Evolutionary conservation across 441 rosid genomes (phyloP).

Genomic region (Populus hybrid): DNA sequence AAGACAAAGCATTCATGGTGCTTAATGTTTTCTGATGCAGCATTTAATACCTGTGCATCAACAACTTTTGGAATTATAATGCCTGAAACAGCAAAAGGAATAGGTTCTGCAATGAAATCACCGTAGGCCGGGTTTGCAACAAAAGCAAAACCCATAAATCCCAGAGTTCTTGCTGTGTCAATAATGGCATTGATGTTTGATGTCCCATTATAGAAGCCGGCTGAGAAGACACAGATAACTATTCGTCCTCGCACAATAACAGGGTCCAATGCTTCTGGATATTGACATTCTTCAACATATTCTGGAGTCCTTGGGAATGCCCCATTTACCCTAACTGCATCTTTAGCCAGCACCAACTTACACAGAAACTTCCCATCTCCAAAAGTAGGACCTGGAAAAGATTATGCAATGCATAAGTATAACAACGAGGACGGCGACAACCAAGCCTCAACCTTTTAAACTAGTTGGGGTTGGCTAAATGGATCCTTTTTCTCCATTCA

Average conservation of each 20-base stretch:
- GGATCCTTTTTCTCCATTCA: background rate
- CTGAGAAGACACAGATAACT: slow-evolving; percentile 87
- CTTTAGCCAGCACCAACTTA: slow-evolving; percentile 68
- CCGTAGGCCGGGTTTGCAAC: slow-evolving; percentile 65
- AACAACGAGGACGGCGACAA: background rate
- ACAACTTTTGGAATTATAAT: slow-evolving; percentile 65
- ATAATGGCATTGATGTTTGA: slow-evolving; percentile 60
- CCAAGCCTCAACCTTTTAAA: background rate
- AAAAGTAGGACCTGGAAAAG: slow-evolving; percentile 53
- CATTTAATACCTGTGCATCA: slow-evolving; percentile 53
- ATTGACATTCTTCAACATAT: slow-evolving; percentile 80
- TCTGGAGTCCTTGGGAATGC: slow-evolving; percentile 45
- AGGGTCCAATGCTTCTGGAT: slow-evolving; percentile 47
- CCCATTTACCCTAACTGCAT: slow-evolving; percentile 46
- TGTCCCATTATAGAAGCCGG: slow-evolving; percentile 68
- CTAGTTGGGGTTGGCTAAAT: background rate
- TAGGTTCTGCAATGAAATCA: slow-evolving; percentile 72
- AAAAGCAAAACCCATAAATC: slow-evolving; percentile 64
- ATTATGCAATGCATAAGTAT: background rate
- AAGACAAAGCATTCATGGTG: background rate
- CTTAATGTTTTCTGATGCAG: background rate
- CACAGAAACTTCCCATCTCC: slow-evolving; percentile 45
- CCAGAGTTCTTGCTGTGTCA: slow-evolving; percentile 53
- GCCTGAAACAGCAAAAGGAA: slow-evolving; percentile 71
- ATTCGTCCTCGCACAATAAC: slow-evolving; percentile 57